phyloP scores from a whole-genome alignment of 2,329 filamentous ascomycete genomes.

The Trichoderma simmonsii region DNA sequence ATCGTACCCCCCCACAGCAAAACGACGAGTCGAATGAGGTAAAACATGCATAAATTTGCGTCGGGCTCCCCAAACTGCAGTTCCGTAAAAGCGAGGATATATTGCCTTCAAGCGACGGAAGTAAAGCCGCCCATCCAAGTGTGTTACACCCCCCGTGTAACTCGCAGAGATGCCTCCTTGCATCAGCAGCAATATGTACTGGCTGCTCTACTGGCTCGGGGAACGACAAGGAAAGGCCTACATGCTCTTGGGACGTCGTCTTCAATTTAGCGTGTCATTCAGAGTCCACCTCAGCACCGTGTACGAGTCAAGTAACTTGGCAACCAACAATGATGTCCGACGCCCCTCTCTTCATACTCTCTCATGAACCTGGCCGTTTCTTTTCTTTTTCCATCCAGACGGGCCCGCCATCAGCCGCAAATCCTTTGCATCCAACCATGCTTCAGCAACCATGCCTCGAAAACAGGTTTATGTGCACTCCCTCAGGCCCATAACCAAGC shows the following conservation, averaged over 20 bases:
- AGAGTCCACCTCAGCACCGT: neutral
- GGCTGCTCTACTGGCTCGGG: neutral
- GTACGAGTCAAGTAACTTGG: neutral
- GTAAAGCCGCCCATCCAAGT: neutral
- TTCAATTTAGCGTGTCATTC: neutral
- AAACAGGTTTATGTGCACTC: conserved; percentile 4
- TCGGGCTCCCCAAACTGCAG: neutral
- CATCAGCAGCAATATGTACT: neutral
- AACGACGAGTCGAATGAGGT: neutral
- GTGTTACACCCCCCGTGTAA: neutral
- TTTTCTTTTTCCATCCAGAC: neutral
- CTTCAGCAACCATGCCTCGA: neutral
- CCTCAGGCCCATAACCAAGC: neutral
- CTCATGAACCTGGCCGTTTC: neutral
- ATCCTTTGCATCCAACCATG: neutral
- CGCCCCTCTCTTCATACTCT: neutral
- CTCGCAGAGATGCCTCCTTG: neutral
- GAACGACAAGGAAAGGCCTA: neutral
- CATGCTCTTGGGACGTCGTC: neutral
- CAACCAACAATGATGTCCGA: neutral
- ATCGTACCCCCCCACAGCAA: neutral
- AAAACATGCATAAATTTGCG: neutral
- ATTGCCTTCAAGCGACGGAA: neutral
- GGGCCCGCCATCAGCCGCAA: conserved; percentile 5
- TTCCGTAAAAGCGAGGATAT: neutral